Evolutionary conservation across 306 rosid species (phyloP).

Genomic region (Quercus wislizeni): DNA sequence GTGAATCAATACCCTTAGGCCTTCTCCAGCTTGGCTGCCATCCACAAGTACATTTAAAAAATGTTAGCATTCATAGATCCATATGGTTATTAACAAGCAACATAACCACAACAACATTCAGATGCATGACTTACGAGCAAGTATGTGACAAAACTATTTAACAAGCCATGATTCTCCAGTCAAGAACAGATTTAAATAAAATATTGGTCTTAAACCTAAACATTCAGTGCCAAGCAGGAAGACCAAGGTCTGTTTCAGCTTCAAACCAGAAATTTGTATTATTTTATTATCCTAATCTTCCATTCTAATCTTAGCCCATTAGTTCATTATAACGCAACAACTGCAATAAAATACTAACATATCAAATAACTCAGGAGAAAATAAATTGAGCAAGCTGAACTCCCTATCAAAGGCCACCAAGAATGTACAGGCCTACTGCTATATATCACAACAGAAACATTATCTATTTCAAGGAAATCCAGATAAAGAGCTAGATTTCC

Average conservation of each 20-base stretch:
- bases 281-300: neutral
- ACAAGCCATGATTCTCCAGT: no score
- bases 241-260: neutral
- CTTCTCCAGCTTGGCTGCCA: slow-evolving; percentile 69
- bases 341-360: no score
- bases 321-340: no score
- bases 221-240: neutral
- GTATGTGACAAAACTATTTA: neutral
- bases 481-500: no score
- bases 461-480: no score
- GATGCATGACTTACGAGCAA: neutral
- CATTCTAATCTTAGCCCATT: no score
- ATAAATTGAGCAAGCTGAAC: no score
- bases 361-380: no score
- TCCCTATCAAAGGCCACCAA: no score
- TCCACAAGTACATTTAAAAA: neutral
- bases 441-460: no score
- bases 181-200: neutral
- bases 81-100: neutral
- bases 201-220: neutral
- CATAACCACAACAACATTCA: neutral
- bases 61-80: neutral
- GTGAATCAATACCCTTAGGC: slow-evolving; percentile 87
- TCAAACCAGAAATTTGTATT: neutral
- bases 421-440: no score